These are phyloP conservation scores for Alternaria angustiovoidea DNA, from an alignment of 2,329 filamentous ascomycete genomes.

Conservation along the genomic window DNA sequence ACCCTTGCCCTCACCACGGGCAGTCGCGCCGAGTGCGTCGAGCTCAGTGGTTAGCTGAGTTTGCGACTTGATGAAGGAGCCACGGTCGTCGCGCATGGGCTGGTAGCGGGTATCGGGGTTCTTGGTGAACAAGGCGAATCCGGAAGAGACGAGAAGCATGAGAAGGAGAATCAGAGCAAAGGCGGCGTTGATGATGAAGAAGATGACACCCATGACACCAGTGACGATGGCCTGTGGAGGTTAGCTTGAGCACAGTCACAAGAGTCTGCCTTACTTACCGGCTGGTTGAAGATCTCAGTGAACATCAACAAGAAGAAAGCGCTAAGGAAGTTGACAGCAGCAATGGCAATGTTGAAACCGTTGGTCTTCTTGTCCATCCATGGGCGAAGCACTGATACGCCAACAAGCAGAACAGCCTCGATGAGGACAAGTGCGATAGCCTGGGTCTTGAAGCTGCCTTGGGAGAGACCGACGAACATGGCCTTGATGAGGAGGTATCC, in stretches of 20 bases:
- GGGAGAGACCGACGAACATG: slow-evolving; percentile 85
- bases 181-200: slow-evolving; percentile 86
- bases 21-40: slow-evolving; percentile 87
- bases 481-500: slow-evolving; percentile 84
- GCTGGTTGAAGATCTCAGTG: slow-evolving; percentile 84
- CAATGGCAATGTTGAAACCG: slow-evolving; percentile 93
- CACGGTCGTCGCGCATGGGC: slow-evolving; percentile 94
- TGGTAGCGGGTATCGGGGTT: slow-evolving; percentile 95
- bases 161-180: slow-evolving; percentile 84
- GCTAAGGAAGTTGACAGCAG: slow-evolving; percentile 88
- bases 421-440: slow-evolving; percentile 84
- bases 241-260: slow-evolving; percentile 21
- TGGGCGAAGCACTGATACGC: slow-evolving; percentile 79
- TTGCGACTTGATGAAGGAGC: slow-evolving; percentile 97
- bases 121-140: slow-evolving; percentile 85
- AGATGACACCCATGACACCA: slow-evolving; percentile 86
- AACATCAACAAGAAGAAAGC: slow-evolving; percentile 89
- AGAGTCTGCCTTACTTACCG: slow-evolving; percentile 57
- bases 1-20: slow-evolving; percentile 74
- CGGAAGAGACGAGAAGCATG: slow-evolving; percentile 79
- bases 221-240: slow-evolving; percentile 72
- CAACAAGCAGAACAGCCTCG: slow-evolving; percentile 80
- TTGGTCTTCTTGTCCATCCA: slow-evolving; percentile 99
- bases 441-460: slow-evolving; percentile 74
- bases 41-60: slow-evolving; percentile 87